Evolutionary conservation across 495 filamentous ascomycete genomes (phyloP), one percentile per base, ranked within the genome.

Genomic region (Chaetomium fimeti): DNA sequence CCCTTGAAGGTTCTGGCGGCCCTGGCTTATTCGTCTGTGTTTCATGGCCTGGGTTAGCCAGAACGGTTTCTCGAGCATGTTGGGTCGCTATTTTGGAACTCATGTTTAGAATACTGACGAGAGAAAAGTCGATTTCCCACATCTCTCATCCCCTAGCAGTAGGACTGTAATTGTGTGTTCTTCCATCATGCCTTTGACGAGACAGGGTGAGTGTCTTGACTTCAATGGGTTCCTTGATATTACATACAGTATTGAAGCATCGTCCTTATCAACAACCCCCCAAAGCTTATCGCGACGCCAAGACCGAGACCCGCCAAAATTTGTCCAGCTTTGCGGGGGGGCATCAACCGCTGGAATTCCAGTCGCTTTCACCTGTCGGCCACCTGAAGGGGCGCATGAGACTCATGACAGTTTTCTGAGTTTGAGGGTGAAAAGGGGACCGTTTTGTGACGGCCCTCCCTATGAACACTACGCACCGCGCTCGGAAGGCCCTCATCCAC

Each of bases 51-150:
- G 62, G 45, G 66, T 68, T 20, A 64, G 65, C 48, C 2, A 38
- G 15, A 9, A 32, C 25, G 6, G 20, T n/a, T 29, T 18, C 6
- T 38, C 7, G 12, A 16, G 47, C 47, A 40, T 49, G n/a, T 29
- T 47, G 9, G 45, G 54, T 15, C 28, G n/a, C 27, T 38, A 25
- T 38, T 9, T 32, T 45, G 48, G 15, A n/a, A 47, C 40, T 55
- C 54, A 20, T 40, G 32, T 36, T 16, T 27, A 56, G 61, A 57
- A 43, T 62, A 87, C 90, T 75, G 76, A 95, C 92, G 91, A 92
- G 71, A 97, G 74, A 71, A 97, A 94, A 16, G 89, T 93, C 13
- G 90, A 89, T 75, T 96, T 97, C 32, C 92, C 92, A 69, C 90
- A 90, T 69, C 83, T 84, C 53, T 85, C 75, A 71, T 97, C 92